These are phyloP conservation scores for Solanum chacoense DNA, from an alignment of 305 asterid species.

Conservation along the genomic window DNA sequence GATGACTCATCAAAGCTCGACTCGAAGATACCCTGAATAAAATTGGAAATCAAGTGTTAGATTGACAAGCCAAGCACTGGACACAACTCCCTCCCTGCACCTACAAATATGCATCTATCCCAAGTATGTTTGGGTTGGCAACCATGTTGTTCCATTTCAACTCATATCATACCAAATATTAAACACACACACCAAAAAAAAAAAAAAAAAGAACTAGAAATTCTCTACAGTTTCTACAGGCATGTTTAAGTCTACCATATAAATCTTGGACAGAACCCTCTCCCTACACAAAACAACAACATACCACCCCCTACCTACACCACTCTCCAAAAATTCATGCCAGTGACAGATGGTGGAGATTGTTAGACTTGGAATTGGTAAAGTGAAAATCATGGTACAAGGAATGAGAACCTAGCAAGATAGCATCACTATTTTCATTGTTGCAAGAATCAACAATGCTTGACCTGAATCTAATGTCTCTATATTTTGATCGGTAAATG, in stretches of 20 bases:
- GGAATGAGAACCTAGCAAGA: not conserved
- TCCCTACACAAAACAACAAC: not conserved
- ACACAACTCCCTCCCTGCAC: not conserved
- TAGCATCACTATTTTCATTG: not conserved
- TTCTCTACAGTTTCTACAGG: not conserved
- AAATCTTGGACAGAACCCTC: not conserved
- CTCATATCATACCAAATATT: not conserved
- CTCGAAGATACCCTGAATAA: slow-evolving; percentile 83
- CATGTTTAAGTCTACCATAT: not conserved
- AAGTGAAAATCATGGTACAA: not conserved
- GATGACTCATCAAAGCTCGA: slow-evolving; percentile 83
- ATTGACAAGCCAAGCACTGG: not conserved
- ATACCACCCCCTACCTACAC: not conserved
- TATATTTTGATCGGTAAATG: not conserved
- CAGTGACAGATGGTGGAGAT: not conserved
- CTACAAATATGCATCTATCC: not conserved
- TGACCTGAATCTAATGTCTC: not conserved
- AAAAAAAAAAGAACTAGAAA: not conserved
- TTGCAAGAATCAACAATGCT: not conserved
- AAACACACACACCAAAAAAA: not conserved
- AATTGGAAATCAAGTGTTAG: slow-evolving; percentile 16
- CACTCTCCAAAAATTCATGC: not conserved
- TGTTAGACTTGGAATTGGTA: not conserved
- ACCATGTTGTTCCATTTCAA: not conserved
- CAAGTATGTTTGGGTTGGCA: not conserved